These are phyloP conservation scores for Scolecobasidium constrictum DNA, from an alignment of 2,329 filamentous ascomycete species.

Conservation along the genomic window DNA sequence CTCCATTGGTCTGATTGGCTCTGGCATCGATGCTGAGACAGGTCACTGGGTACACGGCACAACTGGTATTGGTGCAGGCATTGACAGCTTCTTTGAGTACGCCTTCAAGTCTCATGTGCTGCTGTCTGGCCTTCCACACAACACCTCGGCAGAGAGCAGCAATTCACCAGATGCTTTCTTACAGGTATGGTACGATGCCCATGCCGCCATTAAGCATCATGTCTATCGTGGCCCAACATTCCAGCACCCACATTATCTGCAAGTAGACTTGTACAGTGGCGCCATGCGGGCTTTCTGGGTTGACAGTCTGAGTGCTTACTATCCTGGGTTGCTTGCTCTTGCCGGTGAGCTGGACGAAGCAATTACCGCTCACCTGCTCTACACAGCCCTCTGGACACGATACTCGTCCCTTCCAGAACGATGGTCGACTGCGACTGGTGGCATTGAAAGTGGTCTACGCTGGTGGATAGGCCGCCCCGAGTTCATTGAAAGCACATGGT, in stretches of 20 bases:
- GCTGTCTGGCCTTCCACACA: slow-evolving; percentile 56
- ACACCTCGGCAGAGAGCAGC: slow-evolving; percentile 37
- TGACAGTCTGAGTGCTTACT: slow-evolving; percentile 91
- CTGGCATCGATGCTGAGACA: slow-evolving; percentile 83
- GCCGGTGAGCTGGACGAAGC: slow-evolving; percentile 88
- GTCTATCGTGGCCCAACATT: slow-evolving; percentile 66
- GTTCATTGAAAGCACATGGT: slow-evolving; percentile 94
- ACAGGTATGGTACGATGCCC: slow-evolving; percentile 72
- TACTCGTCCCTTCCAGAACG: slow-evolving; percentile 91
- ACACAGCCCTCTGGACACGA: slow-evolving; percentile 87
- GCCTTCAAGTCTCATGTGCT: slow-evolving; percentile 89
- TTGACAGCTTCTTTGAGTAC: slow-evolving; percentile 98
- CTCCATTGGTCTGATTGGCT: slow-evolving; percentile 75
- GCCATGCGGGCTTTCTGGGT: slow-evolving; percentile 89
- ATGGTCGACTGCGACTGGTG: slow-evolving; percentile 77
- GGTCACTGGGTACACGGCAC: slow-evolving; percentile 82
- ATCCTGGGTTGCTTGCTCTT: slow-evolving; percentile 75
- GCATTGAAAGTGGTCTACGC: slow-evolving; percentile 73
- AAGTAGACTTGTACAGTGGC: slow-evolving; percentile 79
- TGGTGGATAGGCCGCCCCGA: slow-evolving; percentile 97
- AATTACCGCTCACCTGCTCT: slow-evolving; percentile 77
- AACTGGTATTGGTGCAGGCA: slow-evolving; percentile 90
- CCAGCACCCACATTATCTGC: slow-evolving; percentile 86
- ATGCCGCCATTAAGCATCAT: slow-evolving; percentile 79
- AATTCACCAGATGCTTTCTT: slow-evolving; percentile 67